Evolutionary conservation across 2,329 filamentous ascomycete species (phyloP), one percentile per base, ranked within the genome.

Genomic region (Escovopsis weberi): DNA sequence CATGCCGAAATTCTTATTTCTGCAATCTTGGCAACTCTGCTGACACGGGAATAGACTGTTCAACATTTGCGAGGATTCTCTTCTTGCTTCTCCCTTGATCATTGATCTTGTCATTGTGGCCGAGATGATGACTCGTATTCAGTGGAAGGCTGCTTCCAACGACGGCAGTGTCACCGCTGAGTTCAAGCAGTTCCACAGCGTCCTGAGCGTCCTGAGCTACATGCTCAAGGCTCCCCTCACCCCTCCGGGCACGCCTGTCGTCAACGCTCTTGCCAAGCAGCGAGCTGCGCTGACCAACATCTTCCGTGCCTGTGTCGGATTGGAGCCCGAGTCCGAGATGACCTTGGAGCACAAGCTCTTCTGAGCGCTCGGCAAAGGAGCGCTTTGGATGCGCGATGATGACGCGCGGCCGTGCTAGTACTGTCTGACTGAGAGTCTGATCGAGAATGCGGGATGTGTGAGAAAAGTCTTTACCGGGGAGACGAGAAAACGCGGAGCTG

Each of bases 301-400:
- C 67, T 94, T 98, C 80, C 87, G 89, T 58, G 91, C 91, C 51
- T 96, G 89, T 58, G 82, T 98, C 55, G 91, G 91, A 51, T 76
- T 98, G 47, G 85, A 95, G 74, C 91, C 91, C 12, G 91, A 98
- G 75, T 91, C 82, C 45, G 91, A 98, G 63, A 98, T 98, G 91
- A 95, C 88, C 35, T 76, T 96, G 42, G 91, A 98, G 75, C 89
- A 96, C 72, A 98, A 96, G 79, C 76, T 96, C 50, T 88, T 95
- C 61, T 85, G 75, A 63, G 45, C 36, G 34, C 35, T 12, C 3
- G 33, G 2, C 34, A 15, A 35, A 2, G 8, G 19, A 12, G 8
- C n/a, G 10, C 19, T 9, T 7, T 4, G 15, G 15, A 15, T 15
- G 15, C 15, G 15, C 15, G 15, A 15, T 15, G 15, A 15, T 18